Percentiles rank a stretch among this genome's conserved stretches.
Conservation (phyloP, 768 basidiomycete genomes). For the Crassisporium funariophilum region DNA sequence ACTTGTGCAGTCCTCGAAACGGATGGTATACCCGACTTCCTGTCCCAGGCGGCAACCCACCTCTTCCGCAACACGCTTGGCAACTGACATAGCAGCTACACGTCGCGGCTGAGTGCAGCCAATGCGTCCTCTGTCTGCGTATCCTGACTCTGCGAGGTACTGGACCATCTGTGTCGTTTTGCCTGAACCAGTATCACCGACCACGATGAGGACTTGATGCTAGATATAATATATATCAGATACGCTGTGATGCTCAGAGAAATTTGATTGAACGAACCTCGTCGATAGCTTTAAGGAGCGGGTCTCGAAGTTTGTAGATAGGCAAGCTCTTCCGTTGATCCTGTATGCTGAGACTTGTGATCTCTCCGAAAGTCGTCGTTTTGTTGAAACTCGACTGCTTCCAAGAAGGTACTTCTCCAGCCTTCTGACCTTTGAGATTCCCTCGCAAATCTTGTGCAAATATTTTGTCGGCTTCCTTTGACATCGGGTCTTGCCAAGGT, state of each 20-base stretch:
- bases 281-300: slow-evolving; percentile 84
- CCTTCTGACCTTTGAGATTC: slow-evolving; percentile 79
- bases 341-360: slow-evolving; percentile 86
- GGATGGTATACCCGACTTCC: slow-evolving; percentile 98
- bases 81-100: slow-evolving; percentile 99
- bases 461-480: slow-evolving; percentile 77
- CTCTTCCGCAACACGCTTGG: slow-evolving; percentile 97
- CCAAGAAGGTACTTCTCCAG: slow-evolving; percentile 86
- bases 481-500: slow-evolving; percentile 99
- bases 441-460: slow-evolving; percentile 94
- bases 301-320: slow-evolving; percentile 92
- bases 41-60: slow-evolving; percentile 97
- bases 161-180: slow-evolving; percentile 99
- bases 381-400: slow-evolving; percentile 93
- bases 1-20: slow-evolving; percentile 98
- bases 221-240: slow-evolving; percentile 32
- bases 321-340: slow-evolving; percentile 92
- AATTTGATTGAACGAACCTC: slow-evolving; percentile 63
- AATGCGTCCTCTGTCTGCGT: slow-evolving; percentile 86
- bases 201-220: slow-evolving; percentile 97
- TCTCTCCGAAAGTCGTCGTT: slow-evolving; percentile 93
- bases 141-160: slow-evolving; percentile 94
- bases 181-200: slow-evolving; percentile 98
- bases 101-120: slow-evolving; percentile 99
- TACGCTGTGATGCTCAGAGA: slow-evolving; percentile 1